A percentile compares a stretch with the other conserved stretches of the same genome.
phyloP scores from a whole-genome alignment of 2,329 filamentous ascomycete species.

The Pyrenophora seminiperda region DNA sequence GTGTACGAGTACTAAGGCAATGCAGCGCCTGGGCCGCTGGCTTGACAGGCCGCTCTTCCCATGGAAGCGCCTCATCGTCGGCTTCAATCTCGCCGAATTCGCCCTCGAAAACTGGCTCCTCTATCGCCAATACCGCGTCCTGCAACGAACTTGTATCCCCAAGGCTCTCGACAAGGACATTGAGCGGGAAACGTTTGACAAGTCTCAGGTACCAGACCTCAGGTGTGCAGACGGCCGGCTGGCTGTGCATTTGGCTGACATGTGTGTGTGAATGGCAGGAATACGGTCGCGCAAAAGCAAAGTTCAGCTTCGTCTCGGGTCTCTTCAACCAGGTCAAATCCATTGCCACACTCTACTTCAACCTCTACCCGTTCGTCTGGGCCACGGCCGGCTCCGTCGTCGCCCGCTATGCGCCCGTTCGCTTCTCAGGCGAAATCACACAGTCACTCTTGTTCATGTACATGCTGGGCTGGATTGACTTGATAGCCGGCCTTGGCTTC shows the following conservation, averaged over 20 bases:
- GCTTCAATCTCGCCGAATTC: constrained; percentile 92
- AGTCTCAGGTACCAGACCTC: constrained; percentile 67
- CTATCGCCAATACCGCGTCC: constrained; percentile 84
- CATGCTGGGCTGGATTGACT: constrained; percentile 80
- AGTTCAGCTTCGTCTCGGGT: constrained; percentile 80
- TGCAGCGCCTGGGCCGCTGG: constrained; percentile 73
- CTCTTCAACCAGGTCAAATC: constrained; percentile 89
- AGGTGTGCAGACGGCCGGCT: constrained; percentile 4
- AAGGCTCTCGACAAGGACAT: constrained; percentile 89
- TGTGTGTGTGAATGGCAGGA: constrained; percentile 52
- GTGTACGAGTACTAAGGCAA: constrained; percentile 21
- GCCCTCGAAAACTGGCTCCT: constrained; percentile 88
- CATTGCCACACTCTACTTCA: constrained; percentile 84
- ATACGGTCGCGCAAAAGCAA: constrained; percentile 94
- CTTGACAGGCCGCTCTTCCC: constrained; percentile 93
- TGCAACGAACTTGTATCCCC: constrained; percentile 79
- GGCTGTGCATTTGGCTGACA: constrained; percentile 22
- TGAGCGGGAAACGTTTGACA: constrained; percentile 87
- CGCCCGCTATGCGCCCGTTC: constrained; percentile 72
- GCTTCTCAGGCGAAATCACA: constrained; percentile 88
- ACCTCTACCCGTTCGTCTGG: constrained; percentile 92
- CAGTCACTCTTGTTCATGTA: constrained; percentile 94
- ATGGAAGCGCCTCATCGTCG: constrained; percentile 95
- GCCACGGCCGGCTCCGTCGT: constrained; percentile 76
- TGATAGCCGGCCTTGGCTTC: constrained; percentile 76